Evolutionary conservation across 2,329 filamentous ascomycete species (phyloP), one percentile per base, ranked within the genome.

Genomic region (Grosmannia huntii): DNA sequence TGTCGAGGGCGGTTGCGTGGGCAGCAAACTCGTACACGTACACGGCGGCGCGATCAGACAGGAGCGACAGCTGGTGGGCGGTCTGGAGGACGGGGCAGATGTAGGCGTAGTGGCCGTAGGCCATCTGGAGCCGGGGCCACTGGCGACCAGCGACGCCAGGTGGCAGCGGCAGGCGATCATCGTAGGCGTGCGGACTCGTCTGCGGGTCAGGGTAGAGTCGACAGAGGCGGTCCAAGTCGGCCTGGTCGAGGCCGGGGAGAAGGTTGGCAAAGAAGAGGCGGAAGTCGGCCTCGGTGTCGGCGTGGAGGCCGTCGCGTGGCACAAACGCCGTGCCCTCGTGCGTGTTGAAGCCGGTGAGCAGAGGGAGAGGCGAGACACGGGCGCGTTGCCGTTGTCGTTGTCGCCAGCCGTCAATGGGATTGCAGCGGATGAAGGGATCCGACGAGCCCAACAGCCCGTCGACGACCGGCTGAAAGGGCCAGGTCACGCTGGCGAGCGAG

Each of bases 401-500:
- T 28, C 73, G 67, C 82, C 82, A 86, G n/a, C 77, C 75, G n/a
- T 75, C 71, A 14, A 85, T 73, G 3, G 85, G 85, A 12, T 78
- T 70, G 28, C 76, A 73, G 2, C 76, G 73, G 57, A 89, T 81
- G 16, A 21, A 28, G 23, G n/a, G 4, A 10, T 5, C 31, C 51
- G 31, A 4, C 33, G 25, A 25, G 10, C 11, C 16, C 11, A 56
- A 3, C 16, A 84, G 68, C 16, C 78, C 77, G 65, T 87, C 84
- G 59, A 89, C 79, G 41, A 84, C 81, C 9, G 85, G 85, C 64
- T 88, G 86, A 70, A 87, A 89, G 0, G 86, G 75, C 81, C 81
- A 84, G 31, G 75, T 73, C 10, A 82, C 70, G 9, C 69, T 71
- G 4, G 65, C 62, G n/a, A 68, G 66, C 64, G 77, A 75, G 52